Evolutionary conservation across 768 basidiomycete species (phyloP).

Genomic region (Filobasidium wieringae): DNA sequence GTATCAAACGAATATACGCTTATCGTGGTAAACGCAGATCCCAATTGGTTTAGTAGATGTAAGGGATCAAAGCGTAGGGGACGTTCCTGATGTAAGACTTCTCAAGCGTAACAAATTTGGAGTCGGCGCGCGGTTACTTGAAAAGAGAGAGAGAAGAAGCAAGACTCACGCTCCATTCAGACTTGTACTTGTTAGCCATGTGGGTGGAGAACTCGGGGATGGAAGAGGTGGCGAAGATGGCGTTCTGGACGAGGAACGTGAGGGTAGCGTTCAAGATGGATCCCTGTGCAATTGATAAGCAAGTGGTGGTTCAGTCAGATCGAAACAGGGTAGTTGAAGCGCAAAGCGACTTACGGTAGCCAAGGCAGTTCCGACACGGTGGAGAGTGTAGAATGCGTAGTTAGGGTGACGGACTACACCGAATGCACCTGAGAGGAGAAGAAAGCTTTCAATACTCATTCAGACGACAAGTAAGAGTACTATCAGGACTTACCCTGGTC

Average conservation of each 20-base stretch:
- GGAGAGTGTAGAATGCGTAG: conserved; percentile 21
- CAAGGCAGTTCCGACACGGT: conserved; percentile 19
- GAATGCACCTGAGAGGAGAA: neutral
- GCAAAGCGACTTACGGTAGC: conserved; percentile 13
- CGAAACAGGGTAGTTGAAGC: neutral
- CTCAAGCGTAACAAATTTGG: neutral
- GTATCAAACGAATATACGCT: too few relatives aligned
- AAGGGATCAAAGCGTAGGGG: conserved; percentile 21
- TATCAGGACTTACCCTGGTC: conserved; percentile 2
- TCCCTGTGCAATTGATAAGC: conserved; percentile 1
- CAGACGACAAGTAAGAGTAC: neutral
- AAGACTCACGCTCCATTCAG: conserved; percentile 8
- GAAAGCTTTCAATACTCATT: neutral
- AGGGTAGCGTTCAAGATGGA: conserved; percentile 10
- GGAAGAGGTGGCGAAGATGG: conserved; percentile 5
- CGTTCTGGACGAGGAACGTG: conserved; percentile 10
- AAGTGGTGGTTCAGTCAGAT: neutral
- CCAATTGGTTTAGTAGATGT: conserved; percentile 19
- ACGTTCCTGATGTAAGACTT: conserved; percentile 19
- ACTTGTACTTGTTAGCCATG: conserved; percentile 9
- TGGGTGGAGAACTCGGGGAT: conserved; percentile 14
- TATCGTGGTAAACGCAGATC: too few relatives aligned
- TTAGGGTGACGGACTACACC: conserved; percentile 23
- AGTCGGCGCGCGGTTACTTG: neutral
- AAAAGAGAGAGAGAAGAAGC: neutral